phyloP scores from a whole-genome alignment of 768 basidiomycete genomes.

The Pisolithus microcarpus region DNA sequence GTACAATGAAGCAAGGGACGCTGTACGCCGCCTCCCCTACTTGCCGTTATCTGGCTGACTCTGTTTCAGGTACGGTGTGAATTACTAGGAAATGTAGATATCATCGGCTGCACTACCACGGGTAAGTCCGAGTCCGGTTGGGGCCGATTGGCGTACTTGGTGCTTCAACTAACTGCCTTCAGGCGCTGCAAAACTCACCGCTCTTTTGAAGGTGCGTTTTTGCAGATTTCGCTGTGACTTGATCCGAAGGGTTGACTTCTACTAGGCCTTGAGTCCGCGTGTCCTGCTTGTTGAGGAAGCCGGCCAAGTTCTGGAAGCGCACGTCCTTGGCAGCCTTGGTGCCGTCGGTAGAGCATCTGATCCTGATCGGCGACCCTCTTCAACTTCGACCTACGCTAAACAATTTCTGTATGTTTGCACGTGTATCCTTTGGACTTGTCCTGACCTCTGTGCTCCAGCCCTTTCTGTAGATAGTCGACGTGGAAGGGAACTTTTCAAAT shows the following conservation, averaged over 20 bases:
- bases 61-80: slow-evolving; percentile 43
- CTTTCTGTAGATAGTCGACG: slow-evolving; percentile 62
- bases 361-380: slow-evolving; percentile 73
- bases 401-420: slow-evolving; percentile 43
- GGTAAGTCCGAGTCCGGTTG: slow-evolving; percentile 31
- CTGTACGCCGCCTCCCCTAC: slow-evolving; percentile 34
- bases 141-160: neutral
- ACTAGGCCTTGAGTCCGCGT: slow-evolving; percentile 49
- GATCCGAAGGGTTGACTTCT: neutral
- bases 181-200: slow-evolving; percentile 65
- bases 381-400: slow-evolving; percentile 67
- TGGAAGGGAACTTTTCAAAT: slow-evolving; percentile 50
- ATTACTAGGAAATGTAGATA: slow-evolving; percentile 46
- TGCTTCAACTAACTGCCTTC: neutral
- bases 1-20: slow-evolving; percentile 39
- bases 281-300: slow-evolving; percentile 75
- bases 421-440: too few species aligned
- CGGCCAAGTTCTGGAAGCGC: slow-evolving; percentile 76
- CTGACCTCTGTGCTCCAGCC: slow-evolving; percentile 30
- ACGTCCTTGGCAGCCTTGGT: slow-evolving; percentile 61
- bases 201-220: slow-evolving; percentile 45
- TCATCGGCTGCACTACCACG: slow-evolving; percentile 75
- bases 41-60: neutral
- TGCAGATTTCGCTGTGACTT: neutral
- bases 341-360: slow-evolving; percentile 61